Evolutionary conservation across 2,329 filamentous ascomycete genomes (phyloP), one percentile per base, ranked within the genome.

Genomic region (Penicillium sclerotigenum): DNA sequence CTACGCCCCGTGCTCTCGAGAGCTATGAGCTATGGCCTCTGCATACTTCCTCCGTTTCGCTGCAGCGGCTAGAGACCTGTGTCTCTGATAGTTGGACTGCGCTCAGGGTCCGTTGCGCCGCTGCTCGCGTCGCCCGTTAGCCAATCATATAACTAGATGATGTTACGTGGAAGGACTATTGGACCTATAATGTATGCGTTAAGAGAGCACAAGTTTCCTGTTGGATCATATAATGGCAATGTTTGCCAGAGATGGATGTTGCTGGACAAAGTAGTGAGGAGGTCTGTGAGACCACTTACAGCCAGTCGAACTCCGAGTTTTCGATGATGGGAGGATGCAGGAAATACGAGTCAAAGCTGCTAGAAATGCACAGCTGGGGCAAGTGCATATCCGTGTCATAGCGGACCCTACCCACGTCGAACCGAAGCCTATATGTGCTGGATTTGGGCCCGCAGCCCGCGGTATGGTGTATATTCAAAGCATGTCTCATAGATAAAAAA

Each of bases 241-340:
- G 11, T 24, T 43, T 51, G 56, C 59, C 60, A 60, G 42, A 60
- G 60, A 64, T 58, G 59, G 57, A 58, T 55, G 46, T 51, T 62
- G 63, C 56, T 54, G 54, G 42, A 62, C 22, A 47, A 28, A 37
- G 41, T 37, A 26, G 22, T 40, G 42, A 24, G n/a, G 13, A 22
- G 43, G 29, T 18, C 33, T 34, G 28, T 42, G 36, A 38, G 54
- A 41, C 7, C 22, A 13, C 28, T 10, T 40, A 18, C 20, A 34
- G 28, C 22, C 29, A 24, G 37, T 57, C 46, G 28, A 48, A 10
- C 26, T 40, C 20, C 43, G 13, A 47, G n/a, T 52, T 36, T 38
- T 36, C 34, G 9, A 16, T 26, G 9, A 42, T 47, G 52, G 52
- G 18, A 53, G 20, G 33, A 54, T 57, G 47, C 54, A 62, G 52